These are phyloP conservation scores for Carex myosuroides DNA, from an alignment of 176 grass and related monocot genomes.

Conservation along the genomic window DNA sequence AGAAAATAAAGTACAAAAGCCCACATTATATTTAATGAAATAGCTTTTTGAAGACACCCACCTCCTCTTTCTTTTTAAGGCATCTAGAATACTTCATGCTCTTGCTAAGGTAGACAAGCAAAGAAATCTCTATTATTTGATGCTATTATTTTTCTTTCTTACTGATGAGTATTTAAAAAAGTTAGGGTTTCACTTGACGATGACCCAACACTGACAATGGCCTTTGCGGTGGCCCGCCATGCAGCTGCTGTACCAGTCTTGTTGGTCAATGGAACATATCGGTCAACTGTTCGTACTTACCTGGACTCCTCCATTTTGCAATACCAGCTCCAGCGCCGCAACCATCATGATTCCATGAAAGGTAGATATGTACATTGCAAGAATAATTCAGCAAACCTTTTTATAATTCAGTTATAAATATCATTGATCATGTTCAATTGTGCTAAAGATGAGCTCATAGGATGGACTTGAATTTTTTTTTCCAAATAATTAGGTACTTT, in stretches of 20 bases:
- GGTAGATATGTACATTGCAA: slow-evolving; percentile 32
- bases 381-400: neutral
- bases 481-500: neutral
- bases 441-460: neutral
- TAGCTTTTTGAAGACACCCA: neutral
- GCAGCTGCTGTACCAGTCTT: slow-evolving; percentile 88
- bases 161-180: slow-evolving; percentile 6
- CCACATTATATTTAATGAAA: neutral
- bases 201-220: slow-evolving; percentile 75
- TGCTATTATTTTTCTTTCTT: neutral
- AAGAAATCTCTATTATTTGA: slow-evolving; percentile 3
- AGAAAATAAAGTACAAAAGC: neutral
- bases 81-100: neutral
- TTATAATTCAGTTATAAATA: neutral
- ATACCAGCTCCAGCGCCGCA: slow-evolving; percentile 63
- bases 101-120: neutral
- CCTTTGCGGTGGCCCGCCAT: slow-evolving; percentile 78
- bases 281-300: slow-evolving; percentile 76
- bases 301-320: slow-evolving; percentile 91
- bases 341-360: slow-evolving; percentile 55
- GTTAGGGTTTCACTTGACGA: slow-evolving; percentile 66
- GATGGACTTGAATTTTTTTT: neutral
- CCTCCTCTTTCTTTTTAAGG: neutral
- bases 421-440: neutral
- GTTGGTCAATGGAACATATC: slow-evolving; percentile 89